These are phyloP conservation scores for Saccharomycopsis hybrid DNA, from an alignment of 1,139 yeast genomes.

Conservation along the genomic window DNA sequence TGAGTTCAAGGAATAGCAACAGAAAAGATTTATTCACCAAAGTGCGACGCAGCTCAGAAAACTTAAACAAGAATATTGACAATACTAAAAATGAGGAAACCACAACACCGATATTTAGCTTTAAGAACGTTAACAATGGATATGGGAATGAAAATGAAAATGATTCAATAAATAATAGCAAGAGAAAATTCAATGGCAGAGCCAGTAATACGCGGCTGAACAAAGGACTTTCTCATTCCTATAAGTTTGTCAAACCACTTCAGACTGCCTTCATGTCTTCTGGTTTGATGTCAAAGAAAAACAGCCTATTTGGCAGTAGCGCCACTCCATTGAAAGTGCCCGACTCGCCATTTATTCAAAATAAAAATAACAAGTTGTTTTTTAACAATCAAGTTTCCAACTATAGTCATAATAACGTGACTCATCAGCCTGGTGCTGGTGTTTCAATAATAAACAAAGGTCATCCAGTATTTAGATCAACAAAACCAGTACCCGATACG, in stretches of 20 bases:
- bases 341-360: conserved; percentile 12
- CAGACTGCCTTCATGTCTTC: conserved; percentile 79
- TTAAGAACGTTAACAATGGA: conserved; percentile 1
- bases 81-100: neutral
- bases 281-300: conserved; percentile 58
- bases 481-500: conserved; percentile 15
- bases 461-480: neutral
- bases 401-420: neutral
- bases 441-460: neutral
- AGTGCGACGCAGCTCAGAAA: neutral
- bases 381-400: neutral
- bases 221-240: conserved; percentile 33
- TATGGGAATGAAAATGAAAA: neutral
- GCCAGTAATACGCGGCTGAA: conserved; percentile 19
- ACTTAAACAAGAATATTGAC: neutral
- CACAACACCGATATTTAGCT: conserved; percentile 1
- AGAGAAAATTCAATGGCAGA: conserved; percentile 7
- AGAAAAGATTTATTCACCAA: neutral
- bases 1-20: neutral
- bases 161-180: neutral
- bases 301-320: neutral
- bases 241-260: conserved; percentile 71
- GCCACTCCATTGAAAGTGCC: conserved; percentile 11
- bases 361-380: conserved; percentile 11
- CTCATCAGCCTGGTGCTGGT: neutral